phyloP scores from a whole-genome alignment of 1,139 yeast species.

The Sugiyamaella japonica region DNA sequence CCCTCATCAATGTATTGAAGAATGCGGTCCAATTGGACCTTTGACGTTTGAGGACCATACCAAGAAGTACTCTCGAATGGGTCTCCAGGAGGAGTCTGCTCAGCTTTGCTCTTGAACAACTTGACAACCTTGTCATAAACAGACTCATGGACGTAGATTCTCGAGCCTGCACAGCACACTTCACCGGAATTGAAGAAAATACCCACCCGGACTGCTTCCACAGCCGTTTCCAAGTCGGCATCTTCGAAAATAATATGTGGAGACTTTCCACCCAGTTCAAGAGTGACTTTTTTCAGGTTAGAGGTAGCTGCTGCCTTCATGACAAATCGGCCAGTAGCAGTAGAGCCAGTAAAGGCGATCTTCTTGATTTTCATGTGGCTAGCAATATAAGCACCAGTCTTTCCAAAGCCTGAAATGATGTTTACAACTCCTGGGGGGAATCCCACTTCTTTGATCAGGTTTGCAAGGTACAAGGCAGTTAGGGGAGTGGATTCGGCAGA shows the following conservation, averaged over 20 bases:
- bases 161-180: conserved; percentile 84
- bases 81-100: conserved; percentile 54
- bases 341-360: conserved; percentile 86
- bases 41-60: conserved; percentile 88
- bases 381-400: conserved; percentile 72
- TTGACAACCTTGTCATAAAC: conserved; percentile 64
- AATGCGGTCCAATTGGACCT: conserved; percentile 72
- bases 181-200: conserved; percentile 82
- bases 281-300: conserved; percentile 73
- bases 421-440: conserved; percentile 80
- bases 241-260: conserved; percentile 76
- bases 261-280: conserved; percentile 86
- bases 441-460: conserved; percentile 66
- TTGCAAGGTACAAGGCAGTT: conserved; percentile 66
- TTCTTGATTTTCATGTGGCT: conserved; percentile 70
- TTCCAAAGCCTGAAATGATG: conserved; percentile 74
- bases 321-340: conserved; percentile 69
- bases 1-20: conserved; percentile 72
- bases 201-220: conserved; percentile 58
- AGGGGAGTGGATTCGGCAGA: conserved; percentile 80
- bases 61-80: conserved; percentile 70
- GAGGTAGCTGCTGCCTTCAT: conserved; percentile 67
- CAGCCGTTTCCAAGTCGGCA: conserved; percentile 63
- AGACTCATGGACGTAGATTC: conserved; percentile 75
- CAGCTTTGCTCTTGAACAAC: conserved; percentile 58